Evolutionary conservation across 768 basidiomycete genomes (phyloP).

Genomic region (Sporobolomyces phaffii): DNA sequence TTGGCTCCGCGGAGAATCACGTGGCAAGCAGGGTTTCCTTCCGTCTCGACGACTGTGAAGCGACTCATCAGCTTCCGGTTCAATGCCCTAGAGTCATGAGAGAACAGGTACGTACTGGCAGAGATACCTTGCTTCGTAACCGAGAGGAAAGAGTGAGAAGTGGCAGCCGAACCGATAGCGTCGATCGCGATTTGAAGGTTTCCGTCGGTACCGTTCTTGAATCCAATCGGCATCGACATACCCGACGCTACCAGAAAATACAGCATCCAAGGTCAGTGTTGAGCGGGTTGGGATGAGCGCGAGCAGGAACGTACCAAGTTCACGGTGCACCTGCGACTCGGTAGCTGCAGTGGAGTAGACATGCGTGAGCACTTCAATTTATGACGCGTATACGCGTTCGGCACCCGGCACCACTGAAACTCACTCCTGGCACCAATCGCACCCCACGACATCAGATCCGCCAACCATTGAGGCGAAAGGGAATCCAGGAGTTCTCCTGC

Average conservation of each 20-base stretch:
- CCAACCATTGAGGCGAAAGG: slow-evolving; percentile 70
- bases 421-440: slow-evolving; percentile 65
- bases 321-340: slow-evolving; percentile 84
- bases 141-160: slow-evolving; percentile 88
- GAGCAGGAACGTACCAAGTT: slow-evolving; percentile 52
- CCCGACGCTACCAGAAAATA: slow-evolving; percentile 29
- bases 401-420: too few relatives aligned
- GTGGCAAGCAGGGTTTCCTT: slow-evolving; percentile 85
- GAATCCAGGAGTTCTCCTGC: slow-evolving; percentile 88
- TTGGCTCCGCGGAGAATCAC: slow-evolving; percentile 88
- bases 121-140: slow-evolving; percentile 95
- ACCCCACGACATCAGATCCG: slow-evolving; percentile 89
- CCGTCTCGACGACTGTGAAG: slow-evolving; percentile 70
- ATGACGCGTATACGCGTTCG: too few relatives aligned
- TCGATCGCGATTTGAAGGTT: slow-evolving; percentile 73
- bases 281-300: background rate
- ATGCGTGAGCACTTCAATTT: too few relatives aligned
- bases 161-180: slow-evolving; percentile 84
- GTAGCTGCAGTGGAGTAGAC: slow-evolving; percentile 53
- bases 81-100: too few relatives aligned
- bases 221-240: slow-evolving; percentile 53
- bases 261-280: too few relatives aligned
- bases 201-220: slow-evolving; percentile 98
- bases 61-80: too few relatives aligned
- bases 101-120: slow-evolving; percentile 58